Percentiles rank a stretch among this genome's conserved stretches.
These are phyloP conservation scores for Metarhizium anisopliae DNA, from an alignment of 2,329 filamentous ascomycete genomes.

Conservation along the genomic window DNA sequence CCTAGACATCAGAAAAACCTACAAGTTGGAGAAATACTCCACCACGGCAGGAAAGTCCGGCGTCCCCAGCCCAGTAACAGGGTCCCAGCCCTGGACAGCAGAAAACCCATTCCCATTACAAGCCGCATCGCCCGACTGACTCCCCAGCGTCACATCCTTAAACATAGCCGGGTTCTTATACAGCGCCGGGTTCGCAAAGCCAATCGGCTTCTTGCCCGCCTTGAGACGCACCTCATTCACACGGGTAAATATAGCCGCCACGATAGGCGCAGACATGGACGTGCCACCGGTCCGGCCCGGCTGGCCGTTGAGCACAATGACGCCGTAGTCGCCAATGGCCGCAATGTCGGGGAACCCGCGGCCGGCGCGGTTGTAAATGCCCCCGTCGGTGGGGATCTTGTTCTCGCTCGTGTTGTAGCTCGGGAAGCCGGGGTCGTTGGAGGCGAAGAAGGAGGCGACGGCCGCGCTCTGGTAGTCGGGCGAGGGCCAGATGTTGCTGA, in stretches of 20 bases:
- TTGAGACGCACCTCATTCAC: constrained; percentile 20
- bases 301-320: constrained; percentile 31
- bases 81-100: constrained; percentile 11
- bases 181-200: constrained; percentile 25
- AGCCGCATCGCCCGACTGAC: constrained; percentile 10
- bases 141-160: constrained; percentile 9
- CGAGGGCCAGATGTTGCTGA: constrained; percentile 23
- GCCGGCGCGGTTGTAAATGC: constrained; percentile 24
- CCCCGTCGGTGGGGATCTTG: constrained; percentile 22
- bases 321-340: constrained; percentile 35
- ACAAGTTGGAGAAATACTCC: constrained; percentile 30
- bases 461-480: constrained; percentile 19
- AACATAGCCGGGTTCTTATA: constrained; percentile 14
- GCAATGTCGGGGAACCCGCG: constrained; percentile 30
- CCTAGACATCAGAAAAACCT: not conserved
- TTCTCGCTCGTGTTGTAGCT: constrained; percentile 22
- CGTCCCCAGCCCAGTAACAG: constrained; percentile 2
- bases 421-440: constrained; percentile 13
- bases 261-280: constrained; percentile 27
- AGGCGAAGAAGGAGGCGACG: constrained; percentile 16
- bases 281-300: constrained; percentile 40
- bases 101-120: constrained; percentile 13
- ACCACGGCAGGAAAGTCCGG: constrained; percentile 17
- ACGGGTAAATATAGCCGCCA: constrained; percentile 24
- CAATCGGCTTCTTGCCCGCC: constrained; percentile 19